Percentiles rank a stretch among this genome's conserved stretches.
Conservation (phyloP, 192 early-diverging fungal species). For the Coemansia pectinata region DNA sequence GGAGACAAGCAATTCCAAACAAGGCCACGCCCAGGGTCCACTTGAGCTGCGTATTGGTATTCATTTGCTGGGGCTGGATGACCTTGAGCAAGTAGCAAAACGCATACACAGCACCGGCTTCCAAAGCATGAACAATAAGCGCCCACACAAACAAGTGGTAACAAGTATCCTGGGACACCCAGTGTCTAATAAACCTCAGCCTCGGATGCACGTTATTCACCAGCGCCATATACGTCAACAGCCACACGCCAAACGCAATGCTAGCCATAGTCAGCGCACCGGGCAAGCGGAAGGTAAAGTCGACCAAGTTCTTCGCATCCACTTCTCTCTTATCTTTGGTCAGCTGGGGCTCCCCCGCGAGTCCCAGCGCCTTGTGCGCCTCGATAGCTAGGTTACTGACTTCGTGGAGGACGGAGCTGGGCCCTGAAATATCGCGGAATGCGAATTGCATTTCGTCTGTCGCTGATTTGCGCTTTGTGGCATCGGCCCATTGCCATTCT, state of each 20-base stretch:
- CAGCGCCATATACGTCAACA: slow-evolving; percentile 16
- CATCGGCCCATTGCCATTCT: slow-evolving; percentile 30
- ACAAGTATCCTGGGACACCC: slow-evolving; percentile 17
- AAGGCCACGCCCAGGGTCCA: slow-evolving; percentile 39
- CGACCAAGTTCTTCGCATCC: slow-evolving; percentile 19
- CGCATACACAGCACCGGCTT: slow-evolving; percentile 18
- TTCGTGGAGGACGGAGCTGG: slow-evolving; percentile 27
- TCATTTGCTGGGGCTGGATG: slow-evolving; percentile 50
- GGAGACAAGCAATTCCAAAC: slow-evolving; percentile 37
- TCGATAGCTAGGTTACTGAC: slow-evolving; percentile 36
- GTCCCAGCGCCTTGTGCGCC: slow-evolving; percentile 22
- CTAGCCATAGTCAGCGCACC: slow-evolving; percentile 6
- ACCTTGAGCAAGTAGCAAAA: slow-evolving; percentile 45
- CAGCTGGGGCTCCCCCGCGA: slow-evolving; percentile 10
- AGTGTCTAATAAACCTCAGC: slow-evolving; percentile 11
- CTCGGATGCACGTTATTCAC: slow-evolving; percentile 14
- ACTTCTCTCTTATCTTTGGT: slow-evolving; percentile 18
- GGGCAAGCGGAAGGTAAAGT: slow-evolving; percentile 26
- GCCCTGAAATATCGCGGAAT: slow-evolving; percentile 22
- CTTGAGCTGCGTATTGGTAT: slow-evolving; percentile 27
- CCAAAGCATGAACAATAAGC: slow-evolving; percentile 14
- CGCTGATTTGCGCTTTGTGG: not conserved
- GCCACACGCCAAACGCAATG: slow-evolving; percentile 4
- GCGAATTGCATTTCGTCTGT: slow-evolving; percentile 48
- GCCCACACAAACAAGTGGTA: slow-evolving; percentile 28